Percentiles rank a stretch among this genome's conserved stretches.
Conservation (phyloP, 2,329 filamentous ascomycete genomes). For the Hypoxylon sp. region DNA sequence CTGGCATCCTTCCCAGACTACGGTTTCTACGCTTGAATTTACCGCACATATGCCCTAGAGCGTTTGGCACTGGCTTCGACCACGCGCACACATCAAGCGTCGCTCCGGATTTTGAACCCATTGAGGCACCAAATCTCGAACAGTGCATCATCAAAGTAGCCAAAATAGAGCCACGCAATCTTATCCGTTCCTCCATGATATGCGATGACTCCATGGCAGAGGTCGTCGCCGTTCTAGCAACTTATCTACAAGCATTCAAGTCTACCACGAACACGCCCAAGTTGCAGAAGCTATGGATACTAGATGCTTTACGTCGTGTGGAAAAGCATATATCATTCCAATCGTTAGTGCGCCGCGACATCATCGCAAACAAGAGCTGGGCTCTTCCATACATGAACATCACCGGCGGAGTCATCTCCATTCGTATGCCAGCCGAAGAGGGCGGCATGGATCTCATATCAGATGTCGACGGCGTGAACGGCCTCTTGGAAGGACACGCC, state of each 20-base stretch:
- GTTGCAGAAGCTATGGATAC: constrained; percentile 28
- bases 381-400: constrained; percentile 9
- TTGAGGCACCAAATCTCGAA: constrained; percentile 7
- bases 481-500: constrained; percentile 14
- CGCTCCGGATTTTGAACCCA: constrained; percentile 1
- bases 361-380: constrained; percentile 16
- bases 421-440: constrained; percentile 25
- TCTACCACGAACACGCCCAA: constrained; percentile 3
- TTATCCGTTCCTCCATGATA: neutral
- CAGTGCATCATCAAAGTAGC: constrained; percentile 21
- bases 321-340: neutral
- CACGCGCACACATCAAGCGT: neutral
- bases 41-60: constrained; percentile 10
- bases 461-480: neutral
- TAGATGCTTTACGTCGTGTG: constrained; percentile 2
- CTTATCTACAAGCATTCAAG: constrained; percentile 8
- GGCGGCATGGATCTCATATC: constrained; percentile 21
- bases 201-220: neutral
- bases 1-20: constrained; percentile 16
- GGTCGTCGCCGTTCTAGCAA: neutral
- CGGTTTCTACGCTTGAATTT: constrained; percentile 19
- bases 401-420: neutral
- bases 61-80: constrained; percentile 21
- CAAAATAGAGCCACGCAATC: neutral
- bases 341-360: constrained; percentile 24